Base-by-base conservation (phyloP, 2,329 filamentous ascomycete genomes). In the Aspergillus chevalieri region DNA sequence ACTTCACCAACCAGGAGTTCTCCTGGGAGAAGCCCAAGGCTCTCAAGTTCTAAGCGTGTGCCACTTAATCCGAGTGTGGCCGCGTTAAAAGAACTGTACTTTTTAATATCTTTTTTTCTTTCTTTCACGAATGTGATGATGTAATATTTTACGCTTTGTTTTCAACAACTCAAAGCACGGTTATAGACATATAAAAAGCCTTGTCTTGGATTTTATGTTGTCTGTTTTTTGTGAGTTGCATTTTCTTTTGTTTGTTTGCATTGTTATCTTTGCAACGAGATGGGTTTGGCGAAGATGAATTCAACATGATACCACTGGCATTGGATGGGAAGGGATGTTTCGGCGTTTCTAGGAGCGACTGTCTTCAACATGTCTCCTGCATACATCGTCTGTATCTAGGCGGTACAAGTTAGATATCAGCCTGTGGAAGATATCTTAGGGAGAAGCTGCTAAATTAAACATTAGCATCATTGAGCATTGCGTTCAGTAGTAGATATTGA, bases 1-100 rank as follows among this genome's bases (percentile, higher is more conserved):
- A 98, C 84, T 98, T 98, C 78, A 95, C 90, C 76, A 93, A 96
- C 87, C 93, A 95, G 83, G 79, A 74, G 74, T 98, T 98, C 83
- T 84, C 79, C 76, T 98, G 93, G 93, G 93, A 98, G 85, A 83
- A 97, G 84, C 92, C 93, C 69, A 96, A 95, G 88, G 66, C 80
- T 62, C 88, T 98, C 69, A 91, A 87, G 77, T 86, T 89, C 76
- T 97, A 95, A 83, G 72, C 65, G 60, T 50, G 51, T 49, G 47
- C 34, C 36, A 12, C 50, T 58, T 45, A 47, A 46, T 53, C 51
- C 50, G 48, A 15, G 28, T 34, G 47, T 59, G 43, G 52, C 45
- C 52, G 53, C 47, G 56, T 56, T 12, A 5, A 30, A 55, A 53
- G 57, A 39, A 44, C 41, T 43, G 44, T 49, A 33, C 45, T 56